phyloP scores from a whole-genome alignment of 176 grass and related monocot species.

The Eremochloa ophiuroides region DNA sequence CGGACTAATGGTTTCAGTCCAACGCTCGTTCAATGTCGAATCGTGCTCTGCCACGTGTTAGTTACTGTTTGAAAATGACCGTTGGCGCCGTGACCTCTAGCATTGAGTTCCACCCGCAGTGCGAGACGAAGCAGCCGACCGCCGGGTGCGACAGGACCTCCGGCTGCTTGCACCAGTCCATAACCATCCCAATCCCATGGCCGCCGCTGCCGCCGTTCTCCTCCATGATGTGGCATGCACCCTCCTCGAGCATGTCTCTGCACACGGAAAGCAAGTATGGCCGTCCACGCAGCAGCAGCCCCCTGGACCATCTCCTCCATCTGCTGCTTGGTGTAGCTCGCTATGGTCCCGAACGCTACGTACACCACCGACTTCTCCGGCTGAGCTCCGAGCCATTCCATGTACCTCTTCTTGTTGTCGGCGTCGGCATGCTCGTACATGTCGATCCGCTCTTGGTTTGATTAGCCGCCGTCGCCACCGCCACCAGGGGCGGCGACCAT shows the following conservation, averaged over 20 bases:
- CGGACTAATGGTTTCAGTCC: too few relatives aligned
- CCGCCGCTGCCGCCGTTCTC: too few relatives aligned
- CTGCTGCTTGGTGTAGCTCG: slow-evolving; percentile 20
- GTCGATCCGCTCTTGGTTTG: not conserved
- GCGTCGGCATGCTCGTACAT: slow-evolving; percentile 13
- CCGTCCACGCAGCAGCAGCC: not conserved
- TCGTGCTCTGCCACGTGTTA: too few relatives aligned
- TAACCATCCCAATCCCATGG: too few relatives aligned
- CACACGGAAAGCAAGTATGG: slow-evolving; percentile 48
- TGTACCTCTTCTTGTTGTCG: slow-evolving; percentile 28
- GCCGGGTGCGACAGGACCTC: too few relatives aligned
- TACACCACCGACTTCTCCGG: slow-evolving; percentile 45
- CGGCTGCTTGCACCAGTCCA: too few relatives aligned
- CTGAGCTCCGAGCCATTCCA: slow-evolving; percentile 43
- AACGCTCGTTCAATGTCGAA: too few relatives aligned
- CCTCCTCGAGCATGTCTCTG: slow-evolving; percentile 19
- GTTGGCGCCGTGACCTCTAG: slow-evolving; percentile 17
- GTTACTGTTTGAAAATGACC: too few relatives aligned
- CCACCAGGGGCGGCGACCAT: not conserved
- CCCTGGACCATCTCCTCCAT: slow-evolving; percentile 38
- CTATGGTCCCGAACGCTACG: slow-evolving; percentile 60
- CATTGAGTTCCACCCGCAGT: slow-evolving; percentile 58
- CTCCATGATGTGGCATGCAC: not conserved
- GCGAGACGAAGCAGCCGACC: slow-evolving; percentile 34
- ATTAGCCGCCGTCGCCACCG: not conserved